A percentile compares a stretch with the other conserved stretches of the same genome.
Conservation (phyloP, 441 rosid species). For the Gossypium schwendimanii region DNA sequence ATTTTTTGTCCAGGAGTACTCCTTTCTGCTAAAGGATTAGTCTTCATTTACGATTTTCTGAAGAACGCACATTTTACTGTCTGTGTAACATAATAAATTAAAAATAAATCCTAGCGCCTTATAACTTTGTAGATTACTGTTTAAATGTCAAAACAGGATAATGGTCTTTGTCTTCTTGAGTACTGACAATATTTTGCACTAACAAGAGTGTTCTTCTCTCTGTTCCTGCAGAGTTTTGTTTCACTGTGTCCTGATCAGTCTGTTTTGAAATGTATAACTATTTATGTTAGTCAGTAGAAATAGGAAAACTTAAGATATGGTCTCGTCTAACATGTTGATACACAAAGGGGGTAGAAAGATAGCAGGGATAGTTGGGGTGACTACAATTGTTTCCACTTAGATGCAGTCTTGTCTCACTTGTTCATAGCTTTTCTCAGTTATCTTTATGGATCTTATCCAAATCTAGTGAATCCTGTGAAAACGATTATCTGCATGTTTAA, state of each 20-base stretch:
- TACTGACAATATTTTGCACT: not conserved
- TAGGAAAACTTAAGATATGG: not conserved
- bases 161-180: not conserved
- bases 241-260: not conserved
- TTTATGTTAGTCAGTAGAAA: not conserved
- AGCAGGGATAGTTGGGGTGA: not conserved
- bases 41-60: not conserved
- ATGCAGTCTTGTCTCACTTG: not conserved
- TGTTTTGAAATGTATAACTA: not conserved
- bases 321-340: not conserved
- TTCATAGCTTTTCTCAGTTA: not conserved
- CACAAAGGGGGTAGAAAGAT: not conserved
- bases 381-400: not conserved
- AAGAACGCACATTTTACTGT: not conserved
- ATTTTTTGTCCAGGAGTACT: not conserved
- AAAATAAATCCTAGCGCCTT: not conserved
- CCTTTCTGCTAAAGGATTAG: not conserved
- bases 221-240: not conserved
- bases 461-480: not conserved
- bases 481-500: constrained; percentile 10
- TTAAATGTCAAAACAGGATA: not conserved
- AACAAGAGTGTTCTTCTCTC: not conserved
- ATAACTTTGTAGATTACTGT: not conserved
- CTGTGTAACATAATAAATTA: not conserved
- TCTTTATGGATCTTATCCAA: not conserved